phyloP scores from a whole-genome alignment of 2,329 filamentous ascomycete genomes.

The Colletotrichum kahawae region DNA sequence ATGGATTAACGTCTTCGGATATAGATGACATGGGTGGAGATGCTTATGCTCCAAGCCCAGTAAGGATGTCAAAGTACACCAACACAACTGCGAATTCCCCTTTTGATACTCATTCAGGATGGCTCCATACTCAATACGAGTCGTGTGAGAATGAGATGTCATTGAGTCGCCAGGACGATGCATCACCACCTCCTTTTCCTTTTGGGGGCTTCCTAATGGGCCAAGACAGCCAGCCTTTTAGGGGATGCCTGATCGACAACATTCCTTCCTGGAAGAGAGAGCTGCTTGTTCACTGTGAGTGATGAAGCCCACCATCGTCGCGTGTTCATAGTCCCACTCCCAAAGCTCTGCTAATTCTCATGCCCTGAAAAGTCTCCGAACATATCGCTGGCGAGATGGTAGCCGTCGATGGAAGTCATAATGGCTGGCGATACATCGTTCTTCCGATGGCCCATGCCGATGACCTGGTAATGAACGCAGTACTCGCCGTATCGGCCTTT shows the following conservation, averaged over 20 bases:
- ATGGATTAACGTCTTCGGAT: background rate
- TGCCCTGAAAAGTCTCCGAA: background rate
- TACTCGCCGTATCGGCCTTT: background rate
- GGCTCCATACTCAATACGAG: accelerated
- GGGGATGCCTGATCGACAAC: background rate
- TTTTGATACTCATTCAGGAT: background rate
- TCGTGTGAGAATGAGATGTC: background rate
- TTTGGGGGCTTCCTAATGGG: background rate
- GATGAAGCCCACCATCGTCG: background rate
- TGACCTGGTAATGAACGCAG: background rate
- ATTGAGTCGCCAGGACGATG: accelerated
- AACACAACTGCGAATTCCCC: background rate
- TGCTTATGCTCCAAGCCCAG: background rate
- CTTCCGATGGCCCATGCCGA: background rate
- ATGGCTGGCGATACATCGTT: background rate
- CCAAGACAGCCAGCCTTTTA: background rate
- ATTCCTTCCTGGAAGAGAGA: background rate
- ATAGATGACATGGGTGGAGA: background rate
- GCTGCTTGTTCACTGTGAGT: background rate
- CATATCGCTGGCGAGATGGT: background rate
- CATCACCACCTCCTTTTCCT: accelerated
- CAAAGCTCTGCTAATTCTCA: background rate
- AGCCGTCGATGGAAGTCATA: background rate
- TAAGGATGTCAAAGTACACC: accelerated
- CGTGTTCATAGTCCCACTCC: background rate